Evolutionary conservation across 495 filamentous ascomycete genomes (phyloP), one percentile per base, ranked within the genome.

Genomic region (Aspergillus homomorphus): DNA sequence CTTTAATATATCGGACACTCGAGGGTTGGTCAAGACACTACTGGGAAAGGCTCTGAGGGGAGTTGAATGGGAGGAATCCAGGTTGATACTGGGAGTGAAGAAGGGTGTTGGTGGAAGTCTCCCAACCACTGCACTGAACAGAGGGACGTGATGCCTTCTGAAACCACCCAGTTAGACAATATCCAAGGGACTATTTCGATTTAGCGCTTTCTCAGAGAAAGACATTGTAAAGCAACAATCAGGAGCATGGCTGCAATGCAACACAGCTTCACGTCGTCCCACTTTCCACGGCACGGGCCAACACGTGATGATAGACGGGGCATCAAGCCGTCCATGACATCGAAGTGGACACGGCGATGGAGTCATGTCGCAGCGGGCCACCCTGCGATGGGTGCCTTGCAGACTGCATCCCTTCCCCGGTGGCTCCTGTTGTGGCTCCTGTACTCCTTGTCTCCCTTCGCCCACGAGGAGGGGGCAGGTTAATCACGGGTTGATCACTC

Each of bases 371-470:
- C 45, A 48, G 18, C 10, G 43, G 43, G 14, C n/a, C 10, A 45
- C 43, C 43, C 43, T 50, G 46, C 45, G 22, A 26, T 28, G 4
- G 54, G 51, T 63, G 59, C 66, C 65, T 68, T 67, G 67, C 67
- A 56, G 65, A 54, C 53, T 60, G 57, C 54, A 57, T 60, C 58
- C 45, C 58, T 56, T 46, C 44, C 24, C 45, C 20, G 23, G 56
- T 48, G 45, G 51, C 33, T 38, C 33, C 33, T 38, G 33, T 12
- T n/a, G n/a, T n/a, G n/a, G 54, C 23, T 53, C 58, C 60, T 65
- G 54, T 49, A 45, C 45, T 62, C 60, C 60, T 60, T 65, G 68
- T 71, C 67, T 71, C 67, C 68, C 55, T 65, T 28, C 41, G 56
- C 59, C 55, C 41, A 53, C 46, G 21, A 45, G 57, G 7, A 38